Base-by-base conservation (phyloP, 2,329 filamentous ascomycete species). In the Diaporthe eres region DNA sequence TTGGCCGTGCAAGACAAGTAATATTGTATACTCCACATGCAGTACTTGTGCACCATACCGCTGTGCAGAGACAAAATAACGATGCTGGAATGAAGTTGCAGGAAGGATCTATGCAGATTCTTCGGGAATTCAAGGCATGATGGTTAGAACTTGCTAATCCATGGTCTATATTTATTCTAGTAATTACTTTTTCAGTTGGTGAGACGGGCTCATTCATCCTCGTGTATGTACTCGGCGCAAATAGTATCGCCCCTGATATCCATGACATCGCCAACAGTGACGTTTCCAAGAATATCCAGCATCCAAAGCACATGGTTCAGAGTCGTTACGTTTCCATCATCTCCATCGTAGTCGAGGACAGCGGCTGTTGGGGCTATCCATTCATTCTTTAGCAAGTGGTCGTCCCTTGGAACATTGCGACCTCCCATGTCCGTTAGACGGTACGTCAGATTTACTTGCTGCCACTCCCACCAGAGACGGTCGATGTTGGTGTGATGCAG, bases 401-500 rank as follows among this genome's bases (percentile, higher is more conserved):
- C 37, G 8, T 57, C 47, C 13, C 58, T 55, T 2, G 77, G 75
- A 1, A 75, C 75, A 51, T 81, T 81, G 13, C 57, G 60, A 8
- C 79, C 80, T 51, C 75, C 77, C 60, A 81, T 81, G 7, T 82
- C 79, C 9, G 58, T 79, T 9, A 81, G 76, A 5, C 81, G 78
- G 22, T 47, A 72, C 9, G 55, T 72, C 55, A 72, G 71, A 44
- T 80, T 76, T 1, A 73, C 65, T 34, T 77, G 70, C 74, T 83
- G 81, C 81, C 82, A 82, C n/a, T 78, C 68, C 80, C 80, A 82
- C 80, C 80, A 83, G 19, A 79, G 57, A 19, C 75, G 79, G 53
- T 83, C 82, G 5, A 83, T 57, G 58, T 79, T 82, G 9, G 78
- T 77, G 68, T 83, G 82, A 60, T 83, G 81, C 3, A 82, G 76